Evolutionary conservation across 1,139 yeast genomes (phyloP), one percentile per base, ranked within the genome.

Genomic region (Debaryomyces robertsiae): DNA sequence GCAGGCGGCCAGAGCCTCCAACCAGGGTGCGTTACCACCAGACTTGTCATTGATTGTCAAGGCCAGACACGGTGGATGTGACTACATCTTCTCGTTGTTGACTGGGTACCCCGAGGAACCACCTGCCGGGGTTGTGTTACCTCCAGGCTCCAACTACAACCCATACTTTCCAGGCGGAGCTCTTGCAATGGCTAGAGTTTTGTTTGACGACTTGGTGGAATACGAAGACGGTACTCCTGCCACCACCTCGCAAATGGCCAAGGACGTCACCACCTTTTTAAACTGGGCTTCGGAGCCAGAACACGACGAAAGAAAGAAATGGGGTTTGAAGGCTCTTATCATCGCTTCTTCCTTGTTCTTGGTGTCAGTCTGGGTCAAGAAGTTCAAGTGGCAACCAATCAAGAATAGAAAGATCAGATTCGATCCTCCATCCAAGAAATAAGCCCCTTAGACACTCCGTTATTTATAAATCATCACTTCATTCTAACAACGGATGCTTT

Each of bases 161-260:
- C 98, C 98, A 63, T 93, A 93, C 79, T 93, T 93, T 96, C 98
- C 99, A 63, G 98, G 98, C 74, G 98, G 98, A 54, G 79, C 97
- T 38, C 91, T 93, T 77, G 98, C 97, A 61, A 93, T 93, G 98
- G 98, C 89, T 65, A 87, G 98, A 76, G 98, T 91, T 47, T 79
- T 93, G 69, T 93, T 90, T 58, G 98, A 93, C 63, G 98, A 89
- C 54, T 77, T 93, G 63, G 98, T 93, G 52, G 99, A 93, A 77
- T 93, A 84, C 71, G 98, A 93, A 66, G 98, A 93, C 67, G 98
- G 98, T 62, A 94, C 98, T 49, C 96, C 96, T 43, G 98, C 98
- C 45, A 83, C 98, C 44, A 84, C 98, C 52, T 85, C 98, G 45
- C 99, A 93, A 77, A 90, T 93, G 98, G 98, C 99, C 58, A 93